Conservation (phyloP, 192 early-diverging fungal genomes). For the Coemansia sp. region DNA sequence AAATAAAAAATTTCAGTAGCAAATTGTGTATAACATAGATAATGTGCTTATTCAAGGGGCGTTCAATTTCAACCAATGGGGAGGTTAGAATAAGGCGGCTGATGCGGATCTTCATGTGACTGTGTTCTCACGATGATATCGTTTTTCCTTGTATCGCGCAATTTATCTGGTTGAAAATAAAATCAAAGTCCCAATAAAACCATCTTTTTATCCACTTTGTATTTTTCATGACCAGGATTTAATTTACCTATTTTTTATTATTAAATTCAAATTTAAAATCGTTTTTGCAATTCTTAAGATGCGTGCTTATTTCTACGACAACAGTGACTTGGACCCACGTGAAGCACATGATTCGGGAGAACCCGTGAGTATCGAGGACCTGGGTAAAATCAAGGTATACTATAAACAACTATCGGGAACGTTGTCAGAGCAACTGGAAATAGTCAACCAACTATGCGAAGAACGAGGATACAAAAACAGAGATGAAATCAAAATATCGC, state of each 20-base stretch:
- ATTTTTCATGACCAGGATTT: no score
- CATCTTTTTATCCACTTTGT: no score
- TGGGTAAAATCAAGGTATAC: slow-evolving; percentile 68
- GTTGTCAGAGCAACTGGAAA: slow-evolving; percentile 51
- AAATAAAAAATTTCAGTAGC: no score
- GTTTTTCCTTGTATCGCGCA: no score
- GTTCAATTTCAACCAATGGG: no score
- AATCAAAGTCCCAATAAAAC: no score
- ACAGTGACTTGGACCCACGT: slow-evolving; percentile 64
- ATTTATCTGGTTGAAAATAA: no score
- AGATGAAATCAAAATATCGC: slow-evolving; percentile 84
- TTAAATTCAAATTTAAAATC: not conserved
- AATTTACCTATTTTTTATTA: slow-evolving; percentile 1
- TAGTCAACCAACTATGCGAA: slow-evolving; percentile 64
- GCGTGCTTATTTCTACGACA: slow-evolving; percentile 79
- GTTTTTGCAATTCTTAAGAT: slow-evolving; percentile 27
- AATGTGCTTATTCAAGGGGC: no score
- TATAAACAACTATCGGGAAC: slow-evolving; percentile 62
- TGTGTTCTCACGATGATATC: no score
- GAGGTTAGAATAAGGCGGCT: no score
- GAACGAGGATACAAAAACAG: slow-evolving; percentile 89
- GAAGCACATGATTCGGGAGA: slow-evolving; percentile 72
- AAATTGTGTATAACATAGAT: no score
- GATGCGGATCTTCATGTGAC: no score
- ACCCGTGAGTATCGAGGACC: slow-evolving; percentile 62